Conservation (phyloP, 768 basidiomycete genomes). For the Naganishia vaughanmartiniae region DNA sequence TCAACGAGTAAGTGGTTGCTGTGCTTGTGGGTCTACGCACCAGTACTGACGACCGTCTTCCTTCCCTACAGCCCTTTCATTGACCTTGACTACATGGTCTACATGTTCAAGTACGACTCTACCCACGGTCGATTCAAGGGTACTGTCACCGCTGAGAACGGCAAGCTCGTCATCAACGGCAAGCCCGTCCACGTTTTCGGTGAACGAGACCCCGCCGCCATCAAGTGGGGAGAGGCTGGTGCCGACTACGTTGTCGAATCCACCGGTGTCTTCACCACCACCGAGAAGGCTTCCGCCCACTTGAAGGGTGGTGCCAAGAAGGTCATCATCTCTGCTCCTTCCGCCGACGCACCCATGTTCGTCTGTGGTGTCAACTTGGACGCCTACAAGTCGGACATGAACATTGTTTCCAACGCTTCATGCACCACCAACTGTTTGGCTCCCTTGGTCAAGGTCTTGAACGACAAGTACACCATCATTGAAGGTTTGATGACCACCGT, state of each 20-base stretch:
- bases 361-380: constrained; percentile 80
- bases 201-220: constrained; percentile 81
- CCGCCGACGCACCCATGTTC: constrained; percentile 56
- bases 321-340: constrained; percentile 98
- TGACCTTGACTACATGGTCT: constrained; percentile 95
- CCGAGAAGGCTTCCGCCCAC: constrained; percentile 85
- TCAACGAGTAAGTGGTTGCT: constrained; percentile 70
- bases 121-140: constrained; percentile 69
- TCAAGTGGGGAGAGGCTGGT: constrained; percentile 74
- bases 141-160: constrained; percentile 72
- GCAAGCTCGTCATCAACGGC: constrained; percentile 83
- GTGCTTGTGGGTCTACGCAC: constrained; percentile 46
- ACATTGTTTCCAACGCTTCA: constrained; percentile 93
- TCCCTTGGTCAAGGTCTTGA: constrained; percentile 94
- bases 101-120: constrained; percentile 68
- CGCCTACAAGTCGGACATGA: constrained; percentile 79
- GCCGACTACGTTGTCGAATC: constrained; percentile 96
- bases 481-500: constrained; percentile 99
- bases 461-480: constrained; percentile 94
- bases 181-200: constrained; percentile 66
- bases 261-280: constrained; percentile 97
- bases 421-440: constrained; percentile 99
- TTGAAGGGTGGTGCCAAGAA: constrained; percentile 99
- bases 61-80: constrained; percentile 76
- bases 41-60: constrained; percentile 27